Evolutionary conservation across 306 rosid genomes (phyloP).

Genomic region (Vigna unguiculata): DNA sequence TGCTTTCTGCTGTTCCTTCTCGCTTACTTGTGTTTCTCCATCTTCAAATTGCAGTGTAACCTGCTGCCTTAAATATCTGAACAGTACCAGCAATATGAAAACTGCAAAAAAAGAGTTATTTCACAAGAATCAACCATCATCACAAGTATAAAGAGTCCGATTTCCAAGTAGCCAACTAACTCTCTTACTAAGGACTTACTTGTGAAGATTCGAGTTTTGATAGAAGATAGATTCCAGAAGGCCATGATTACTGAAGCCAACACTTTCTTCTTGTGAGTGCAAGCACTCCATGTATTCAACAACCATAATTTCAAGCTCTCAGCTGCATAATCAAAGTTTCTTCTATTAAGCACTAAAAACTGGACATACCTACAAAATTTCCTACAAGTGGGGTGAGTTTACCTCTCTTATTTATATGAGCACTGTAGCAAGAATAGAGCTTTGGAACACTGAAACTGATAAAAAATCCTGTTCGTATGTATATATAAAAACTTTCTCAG

Average conservation of each 20-base stretch:
- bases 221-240: conserved; percentile 83
- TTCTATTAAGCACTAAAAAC: conserved; percentile 20
- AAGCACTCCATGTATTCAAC: conserved; percentile 72
- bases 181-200: conserved; percentile 46
- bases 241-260: conserved; percentile 59
- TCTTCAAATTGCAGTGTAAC: conserved; percentile 51
- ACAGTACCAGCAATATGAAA: conserved; percentile 72
- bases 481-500: not conserved
- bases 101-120: conserved; percentile 55
- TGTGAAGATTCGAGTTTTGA: conserved; percentile 75
- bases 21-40: conserved; percentile 52
- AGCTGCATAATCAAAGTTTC: conserved; percentile 52
- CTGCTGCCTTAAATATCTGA: conserved; percentile 65
- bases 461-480: conserved; percentile 66
- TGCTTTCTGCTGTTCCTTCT: conserved; percentile 53
- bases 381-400: conserved; percentile 14
- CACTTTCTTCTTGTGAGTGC: conserved; percentile 82
- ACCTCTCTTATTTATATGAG: conserved; percentile 73
- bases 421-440: conserved; percentile 72
- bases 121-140: not conserved
- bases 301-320: conserved; percentile 59
- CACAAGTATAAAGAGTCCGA: no score
- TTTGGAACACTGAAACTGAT: conserved; percentile 78
- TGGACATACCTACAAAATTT: conserved; percentile 11
- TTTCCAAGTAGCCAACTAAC: no score